Percentiles rank a stretch among this genome's conserved stretches.
Evolutionary conservation across 768 basidiomycete species (phyloP).

Genomic region (Mycena polygramma): DNA sequence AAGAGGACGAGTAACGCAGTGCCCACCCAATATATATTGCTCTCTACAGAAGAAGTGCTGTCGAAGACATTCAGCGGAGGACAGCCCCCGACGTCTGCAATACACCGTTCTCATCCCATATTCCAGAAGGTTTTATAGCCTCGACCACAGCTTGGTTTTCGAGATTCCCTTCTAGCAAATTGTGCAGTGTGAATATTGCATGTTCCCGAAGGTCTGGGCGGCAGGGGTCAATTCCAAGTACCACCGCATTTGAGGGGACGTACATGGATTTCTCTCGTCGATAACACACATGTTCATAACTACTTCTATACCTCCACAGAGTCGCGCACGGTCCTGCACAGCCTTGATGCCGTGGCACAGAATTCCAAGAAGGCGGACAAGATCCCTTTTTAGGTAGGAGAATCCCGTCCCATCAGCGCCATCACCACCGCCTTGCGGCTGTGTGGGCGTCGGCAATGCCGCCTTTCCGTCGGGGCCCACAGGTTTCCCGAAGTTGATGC

Average conservation of each 20-base stretch:
- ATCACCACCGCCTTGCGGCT: conserved; percentile 35
- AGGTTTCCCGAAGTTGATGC: conserved; percentile 84
- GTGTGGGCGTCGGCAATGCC: conserved; percentile 43
- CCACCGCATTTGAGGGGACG: conserved; percentile 50
- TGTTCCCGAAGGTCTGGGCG: conserved; percentile 88
- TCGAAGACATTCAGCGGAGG: conserved; percentile 42
- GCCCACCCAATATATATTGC: conserved; percentile 30
- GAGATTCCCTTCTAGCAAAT: conserved; percentile 79
- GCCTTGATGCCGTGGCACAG: conserved; percentile 72
- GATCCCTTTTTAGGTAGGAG: conserved; percentile 87
- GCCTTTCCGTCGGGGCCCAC: conserved; percentile 48
- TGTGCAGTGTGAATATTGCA: conserved; percentile 87
- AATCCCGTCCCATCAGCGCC: conserved; percentile 69
- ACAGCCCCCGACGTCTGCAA: conserved; percentile 55
- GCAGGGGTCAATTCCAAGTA: conserved; percentile 31
- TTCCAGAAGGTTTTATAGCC: conserved; percentile 72
- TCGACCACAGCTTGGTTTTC: conserved; percentile 88
- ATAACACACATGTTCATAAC: conserved; percentile 91
- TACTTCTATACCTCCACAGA: conserved; percentile 80
- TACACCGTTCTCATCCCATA: conserved; percentile 70
- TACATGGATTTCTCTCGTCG: conserved; percentile 94
- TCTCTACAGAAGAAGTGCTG: conserved; percentile 33
- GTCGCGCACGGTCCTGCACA: conserved; percentile 82
- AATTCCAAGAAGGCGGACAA: conserved; percentile 89
- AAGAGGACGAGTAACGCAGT: conserved; percentile 40